Conservation (phyloP, 1,284 basidiomycete genomes). For the Cystobasidium sp. region DNA sequence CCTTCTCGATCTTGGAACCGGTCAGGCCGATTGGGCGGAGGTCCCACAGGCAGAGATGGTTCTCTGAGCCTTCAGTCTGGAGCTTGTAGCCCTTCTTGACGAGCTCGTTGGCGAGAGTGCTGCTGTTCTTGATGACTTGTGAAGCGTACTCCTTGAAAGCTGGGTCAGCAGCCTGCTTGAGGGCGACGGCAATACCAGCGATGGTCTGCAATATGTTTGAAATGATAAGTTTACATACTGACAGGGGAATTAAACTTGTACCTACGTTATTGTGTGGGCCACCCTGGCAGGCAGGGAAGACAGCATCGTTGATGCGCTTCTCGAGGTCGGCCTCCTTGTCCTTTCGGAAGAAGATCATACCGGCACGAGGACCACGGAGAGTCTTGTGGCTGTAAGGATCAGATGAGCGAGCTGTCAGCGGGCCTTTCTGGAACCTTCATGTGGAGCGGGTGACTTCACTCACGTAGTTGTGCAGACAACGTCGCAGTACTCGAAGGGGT, state of each 20-base stretch:
- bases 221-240: conserved; percentile 21
- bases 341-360: conserved; percentile 98
- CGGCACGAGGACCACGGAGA: conserved; percentile 95
- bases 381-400: conserved; percentile 81
- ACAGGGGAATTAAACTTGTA: conserved; percentile 42
- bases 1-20: conserved; percentile 97
- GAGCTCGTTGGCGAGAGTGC: conserved; percentile 73
- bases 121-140: conserved; percentile 83
- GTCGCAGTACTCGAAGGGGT: conserved; percentile 96
- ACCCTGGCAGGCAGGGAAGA: conserved; percentile 99
- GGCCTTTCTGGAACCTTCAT: no score
- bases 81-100: conserved; percentile 80
- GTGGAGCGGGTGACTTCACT: no score
- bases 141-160: conserved; percentile 91
- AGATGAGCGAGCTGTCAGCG: no score
- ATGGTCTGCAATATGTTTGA: conserved; percentile 69
- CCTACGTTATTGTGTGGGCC: conserved; percentile 97
- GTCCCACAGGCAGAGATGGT: conserved; percentile 98
- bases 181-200: conserved; percentile 91
- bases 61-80: conserved; percentile 95
- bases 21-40: conserved; percentile 92
- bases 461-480: conserved; percentile 94
- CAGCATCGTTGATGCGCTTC: conserved; percentile 94
- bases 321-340: conserved; percentile 87
- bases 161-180: conserved; percentile 89